These are phyloP conservation scores for Talaromyces islandicus DNA, from an alignment of 2,329 filamentous ascomycete species.

Conservation along the genomic window DNA sequence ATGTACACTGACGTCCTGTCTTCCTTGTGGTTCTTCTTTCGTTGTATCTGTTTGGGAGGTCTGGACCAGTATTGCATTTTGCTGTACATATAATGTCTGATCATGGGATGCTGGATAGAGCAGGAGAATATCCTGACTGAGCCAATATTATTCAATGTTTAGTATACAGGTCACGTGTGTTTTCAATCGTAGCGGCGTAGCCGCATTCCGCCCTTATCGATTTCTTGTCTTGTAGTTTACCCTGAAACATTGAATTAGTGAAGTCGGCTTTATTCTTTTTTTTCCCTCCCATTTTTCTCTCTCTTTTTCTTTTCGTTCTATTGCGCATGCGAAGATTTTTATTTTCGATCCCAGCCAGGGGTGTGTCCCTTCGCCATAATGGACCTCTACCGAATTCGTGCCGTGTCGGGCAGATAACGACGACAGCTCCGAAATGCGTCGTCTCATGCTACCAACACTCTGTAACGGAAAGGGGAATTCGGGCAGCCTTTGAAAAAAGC, in stretches of 20 bases:
- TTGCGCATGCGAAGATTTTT: slow-evolving; percentile 9
- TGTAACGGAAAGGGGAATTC: not conserved
- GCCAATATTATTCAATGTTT: not conserved
- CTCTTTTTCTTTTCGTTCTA: not conserved
- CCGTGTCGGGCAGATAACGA: not conserved
- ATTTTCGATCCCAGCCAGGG: slow-evolving; percentile 1
- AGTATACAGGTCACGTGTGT: not conserved
- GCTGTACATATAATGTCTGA: slow-evolving; percentile 2
- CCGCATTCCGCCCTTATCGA: not conserved
- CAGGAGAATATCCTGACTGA: not conserved
- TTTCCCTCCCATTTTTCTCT: not conserved
- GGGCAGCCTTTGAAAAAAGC: not conserved
- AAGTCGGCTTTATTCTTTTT: not conserved
- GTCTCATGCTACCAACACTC: not conserved
- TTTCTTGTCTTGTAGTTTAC: not conserved
- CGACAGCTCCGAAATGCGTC: not conserved
- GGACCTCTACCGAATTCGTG: not conserved
- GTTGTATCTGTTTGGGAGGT: not conserved
- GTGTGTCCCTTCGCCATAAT: not conserved
- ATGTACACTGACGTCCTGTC: not conserved
- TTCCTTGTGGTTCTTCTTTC: not conserved
- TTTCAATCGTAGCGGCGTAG: not conserved
- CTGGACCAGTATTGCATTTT: not conserved
- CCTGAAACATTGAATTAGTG: not conserved
- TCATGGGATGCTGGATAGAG: not conserved